Base-by-base conservation (phyloP, 2,329 filamentous ascomycete genomes). In the Triangularia verruculosa region DNA sequence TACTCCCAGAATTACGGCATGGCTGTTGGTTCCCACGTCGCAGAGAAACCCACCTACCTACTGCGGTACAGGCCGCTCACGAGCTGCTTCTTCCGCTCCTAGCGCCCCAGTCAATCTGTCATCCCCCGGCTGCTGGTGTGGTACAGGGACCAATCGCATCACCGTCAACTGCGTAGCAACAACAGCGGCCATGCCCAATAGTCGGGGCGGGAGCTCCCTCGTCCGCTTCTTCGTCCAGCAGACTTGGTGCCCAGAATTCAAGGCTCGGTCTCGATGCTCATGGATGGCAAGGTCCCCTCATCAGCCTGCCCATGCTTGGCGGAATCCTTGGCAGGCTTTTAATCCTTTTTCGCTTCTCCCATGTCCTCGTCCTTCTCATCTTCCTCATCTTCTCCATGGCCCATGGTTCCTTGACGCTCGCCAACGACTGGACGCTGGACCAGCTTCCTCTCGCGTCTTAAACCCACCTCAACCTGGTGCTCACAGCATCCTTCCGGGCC, bases 251-350 rank as follows among this genome's bases (percentile, higher is more conserved):
- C 27, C 27, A 28, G 27, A 34, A 22, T 24, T 57, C 32, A 20
- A 2, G 30, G 27, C 30, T 58, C 20, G 25, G 57, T 59, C 57
- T 59, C 57, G 34, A 59, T 51, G 34, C 5, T 43, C 34, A 52
- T 59, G 57, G 57, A 58, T 43, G 17, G 20, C 30, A 25, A 54
- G 30, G 56, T 20, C 27, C 25, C 22, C 32, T 27, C 32, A 27
- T 27, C 32, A 27, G 43, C 39, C 39, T 24, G 39, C 5, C 32
- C 25, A 53, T 56, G n/a, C 62, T 61, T 61, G 62, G 57, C 57
- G 28, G 25, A 39, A 32, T 22, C 27, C 62, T 64, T 61, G 62
- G 62, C 62, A 57, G 53, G n/a, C 55, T 28, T 61, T 64, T 51
- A 61, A 64, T 39, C 57, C 28, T 34, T 47, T 43, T n/a, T 51